These are phyloP conservation scores for Cryptosporidium parvum DNA, from an alignment of 169 alveolate genomes.

Conservation along the genomic window DNA sequence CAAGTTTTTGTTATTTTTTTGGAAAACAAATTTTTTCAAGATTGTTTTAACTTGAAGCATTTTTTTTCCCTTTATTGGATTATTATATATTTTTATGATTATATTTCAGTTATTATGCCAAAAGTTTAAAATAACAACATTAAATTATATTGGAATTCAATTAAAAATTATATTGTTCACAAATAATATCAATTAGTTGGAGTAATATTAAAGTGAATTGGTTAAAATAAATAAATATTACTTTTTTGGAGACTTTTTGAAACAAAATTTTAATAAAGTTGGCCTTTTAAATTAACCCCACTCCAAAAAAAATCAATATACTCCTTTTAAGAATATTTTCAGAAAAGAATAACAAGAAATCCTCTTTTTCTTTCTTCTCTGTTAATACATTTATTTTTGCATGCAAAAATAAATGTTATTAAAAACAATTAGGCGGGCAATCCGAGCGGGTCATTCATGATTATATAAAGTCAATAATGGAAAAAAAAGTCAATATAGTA, in stretches of 20 bases:
- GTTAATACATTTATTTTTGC: background rate
- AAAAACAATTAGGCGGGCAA: background rate
- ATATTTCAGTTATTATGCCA: background rate
- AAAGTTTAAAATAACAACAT: background rate
- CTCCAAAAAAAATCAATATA: background rate
- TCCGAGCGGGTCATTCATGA: background rate
- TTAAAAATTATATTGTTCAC: background rate
- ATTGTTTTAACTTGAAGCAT: constrained; percentile 7
- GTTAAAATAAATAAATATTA: background rate
- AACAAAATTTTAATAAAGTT: background rate
- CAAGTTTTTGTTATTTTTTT: background rate
- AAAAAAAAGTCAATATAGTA: background rate
- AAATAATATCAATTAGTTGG: background rate
- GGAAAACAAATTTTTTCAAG: background rate
- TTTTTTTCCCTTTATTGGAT: background rate
- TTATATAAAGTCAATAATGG: background rate
- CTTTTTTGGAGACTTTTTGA: background rate
- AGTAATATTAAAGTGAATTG: too few relatives aligned
- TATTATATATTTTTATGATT: background rate
- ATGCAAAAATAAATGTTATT: background rate
- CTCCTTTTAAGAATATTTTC: too few relatives aligned
- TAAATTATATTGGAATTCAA: background rate
- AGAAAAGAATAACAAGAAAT: too few relatives aligned
- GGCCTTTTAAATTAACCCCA: background rate
- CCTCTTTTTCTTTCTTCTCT: background rate